Conservation (phyloP, 2,329 filamentous ascomycete genomes). For the Aspergillus neoniger region DNA sequence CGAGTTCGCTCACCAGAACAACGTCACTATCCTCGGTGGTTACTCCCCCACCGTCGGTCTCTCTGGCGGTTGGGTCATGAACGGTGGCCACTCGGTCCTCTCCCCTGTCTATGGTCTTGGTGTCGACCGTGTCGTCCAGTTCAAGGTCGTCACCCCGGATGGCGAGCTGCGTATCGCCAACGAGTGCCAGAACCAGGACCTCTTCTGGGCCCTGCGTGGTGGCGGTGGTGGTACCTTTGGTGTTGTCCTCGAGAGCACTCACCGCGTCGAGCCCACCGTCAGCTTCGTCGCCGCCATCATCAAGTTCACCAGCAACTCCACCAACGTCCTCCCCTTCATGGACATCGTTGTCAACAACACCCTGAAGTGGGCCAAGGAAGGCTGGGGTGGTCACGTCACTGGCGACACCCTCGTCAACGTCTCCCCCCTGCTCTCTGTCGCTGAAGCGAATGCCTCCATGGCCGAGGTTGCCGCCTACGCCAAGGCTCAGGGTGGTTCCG, state of each 20-base stretch:
- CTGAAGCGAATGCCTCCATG: conserved; percentile 18
- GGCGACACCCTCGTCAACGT: conserved; percentile 22
- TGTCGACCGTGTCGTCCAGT: conserved; percentile 32
- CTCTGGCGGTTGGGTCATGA: conserved; percentile 32
- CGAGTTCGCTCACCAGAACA: conserved; percentile 27
- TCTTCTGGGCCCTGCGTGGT: conserved; percentile 25
- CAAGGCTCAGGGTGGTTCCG: conserved; percentile 16
- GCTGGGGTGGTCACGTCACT: conserved; percentile 27
- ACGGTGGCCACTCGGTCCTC: conserved; percentile 33
- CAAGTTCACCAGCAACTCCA: conserved; percentile 20
- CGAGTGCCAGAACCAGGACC: conserved; percentile 21
- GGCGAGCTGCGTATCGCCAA: conserved; percentile 20
- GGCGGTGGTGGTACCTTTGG: conserved; percentile 24
- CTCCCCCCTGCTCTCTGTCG: conserved; percentile 16
- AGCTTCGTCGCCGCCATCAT: conserved; percentile 16
- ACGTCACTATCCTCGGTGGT: conserved; percentile 28
- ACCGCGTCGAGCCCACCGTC: conserved; percentile 17
- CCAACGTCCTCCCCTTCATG: conserved; percentile 23
- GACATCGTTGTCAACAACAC: conserved; percentile 26
- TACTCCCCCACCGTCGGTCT: conserved; percentile 20
- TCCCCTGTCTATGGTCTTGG: conserved; percentile 32
- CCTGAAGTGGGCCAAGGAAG: conserved; percentile 23
- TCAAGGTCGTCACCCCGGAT: conserved; percentile 29
- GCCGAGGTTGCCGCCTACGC: conserved; percentile 16
- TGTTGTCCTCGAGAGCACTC: conserved; percentile 19